These are phyloP conservation scores for Agaricales sp. DNA, from an alignment of 1,284 basidiomycete genomes.

Conservation along the genomic window DNA sequence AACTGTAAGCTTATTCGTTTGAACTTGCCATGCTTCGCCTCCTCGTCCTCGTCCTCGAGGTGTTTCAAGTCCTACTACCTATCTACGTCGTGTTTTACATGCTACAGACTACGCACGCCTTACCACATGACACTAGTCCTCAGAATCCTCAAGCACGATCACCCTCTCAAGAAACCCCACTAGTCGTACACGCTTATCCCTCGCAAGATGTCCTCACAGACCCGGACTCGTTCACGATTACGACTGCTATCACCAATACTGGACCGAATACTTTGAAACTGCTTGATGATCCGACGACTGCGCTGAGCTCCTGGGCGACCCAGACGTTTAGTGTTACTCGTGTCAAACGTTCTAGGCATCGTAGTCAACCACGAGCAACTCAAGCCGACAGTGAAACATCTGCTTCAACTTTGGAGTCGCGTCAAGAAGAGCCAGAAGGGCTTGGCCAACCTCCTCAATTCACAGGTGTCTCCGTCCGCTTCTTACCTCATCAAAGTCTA, in stretches of 20 bases:
- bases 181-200: background rate
- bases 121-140: too few relatives aligned
- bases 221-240: slow-evolving; percentile 3
- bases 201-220: background rate
- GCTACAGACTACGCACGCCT: too few relatives aligned
- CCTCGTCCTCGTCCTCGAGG: too few relatives aligned
- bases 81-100: too few relatives aligned
- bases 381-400: background rate
- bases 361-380: background rate
- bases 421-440: too few relatives aligned
- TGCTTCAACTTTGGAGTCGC: background rate
- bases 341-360: background rate
- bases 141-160: too few relatives aligned
- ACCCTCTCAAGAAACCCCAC: background rate
- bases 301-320: background rate
- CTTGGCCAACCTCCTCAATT: background rate
- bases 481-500: background rate
- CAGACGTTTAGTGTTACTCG: background rate
- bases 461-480: background rate
- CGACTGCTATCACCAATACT: slow-evolving; percentile 5
- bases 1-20: too few relatives aligned
- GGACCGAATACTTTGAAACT: slow-evolving; percentile 4
- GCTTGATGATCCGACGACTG: slow-evolving; percentile 1
- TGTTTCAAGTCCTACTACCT: too few relatives aligned
- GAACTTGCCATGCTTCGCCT: too few relatives aligned